Evolutionary conservation across 1,284 basidiomycete species (phyloP).

Genomic region (Microbotryum intermedium): DNA sequence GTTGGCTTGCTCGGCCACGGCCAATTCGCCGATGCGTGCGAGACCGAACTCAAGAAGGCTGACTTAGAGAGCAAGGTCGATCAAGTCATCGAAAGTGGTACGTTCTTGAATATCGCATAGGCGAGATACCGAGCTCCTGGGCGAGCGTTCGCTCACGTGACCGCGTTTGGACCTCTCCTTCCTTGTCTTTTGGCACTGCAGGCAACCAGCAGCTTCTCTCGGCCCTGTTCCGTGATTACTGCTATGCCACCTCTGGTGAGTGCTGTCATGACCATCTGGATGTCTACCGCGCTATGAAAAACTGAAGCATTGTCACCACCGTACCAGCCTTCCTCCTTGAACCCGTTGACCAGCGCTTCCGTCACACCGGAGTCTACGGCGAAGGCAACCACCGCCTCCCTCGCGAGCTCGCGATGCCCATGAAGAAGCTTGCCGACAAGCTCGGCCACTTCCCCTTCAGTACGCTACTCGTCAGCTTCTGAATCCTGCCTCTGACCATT

Average conservation of each 20-base stretch:
- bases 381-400: constrained; percentile 32
- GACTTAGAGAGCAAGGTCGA: constrained; percentile 27
- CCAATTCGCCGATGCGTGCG: constrained; percentile 34
- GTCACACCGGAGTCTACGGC: constrained; percentile 32
- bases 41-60: constrained; percentile 29
- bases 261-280: not conserved
- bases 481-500: constrained; percentile 26
- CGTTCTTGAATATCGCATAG: not conserved
- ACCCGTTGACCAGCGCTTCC: constrained; percentile 32
- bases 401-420: constrained; percentile 30
- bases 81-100: constrained; percentile 1
- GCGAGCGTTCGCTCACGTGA: not conserved
- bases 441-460: constrained; percentile 34
- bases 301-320: not conserved
- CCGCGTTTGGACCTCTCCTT: not conserved
- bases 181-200: not conserved
- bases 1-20: constrained; percentile 34
- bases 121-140: no score
- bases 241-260: constrained; percentile 31
- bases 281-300: not conserved
- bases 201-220: constrained; percentile 31
- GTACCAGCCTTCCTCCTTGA: constrained; percentile 34
- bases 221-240: constrained; percentile 37
- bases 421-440: constrained; percentile 33
- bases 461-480: not conserved